A percentile compares a stretch with the other conserved stretches of the same genome.
These are phyloP conservation scores for Silene noctiflora DNA, from an alignment of 179 eudicot genomes.

Conservation along the genomic window DNA sequence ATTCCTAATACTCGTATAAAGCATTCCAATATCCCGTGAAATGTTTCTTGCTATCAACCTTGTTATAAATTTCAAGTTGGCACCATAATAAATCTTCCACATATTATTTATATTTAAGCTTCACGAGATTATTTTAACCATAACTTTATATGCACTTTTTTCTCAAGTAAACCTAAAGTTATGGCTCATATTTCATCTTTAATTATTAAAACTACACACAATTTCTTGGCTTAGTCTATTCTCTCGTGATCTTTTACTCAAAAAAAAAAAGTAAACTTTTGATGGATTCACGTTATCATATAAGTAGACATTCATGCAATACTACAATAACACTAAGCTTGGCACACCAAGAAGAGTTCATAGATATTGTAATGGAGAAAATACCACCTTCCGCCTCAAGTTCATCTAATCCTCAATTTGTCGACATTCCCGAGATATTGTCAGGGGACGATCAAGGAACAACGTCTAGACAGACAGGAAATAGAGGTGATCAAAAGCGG, in stretches of 20 bases:
- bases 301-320: not conserved
- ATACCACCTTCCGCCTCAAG: constrained; percentile 27
- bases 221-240: constrained; percentile 21
- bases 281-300: constrained; percentile 23
- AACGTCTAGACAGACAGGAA: constrained; percentile 3
- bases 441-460: constrained; percentile 35
- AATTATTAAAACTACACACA: not conserved
- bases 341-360: not conserved
- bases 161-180: not conserved
- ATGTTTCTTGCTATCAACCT: not conserved
- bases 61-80: constrained; percentile 17
- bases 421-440: constrained; percentile 67
- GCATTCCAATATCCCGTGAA: constrained; percentile 25
- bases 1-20: not conserved
- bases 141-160: not conserved
- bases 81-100: constrained; percentile 21
- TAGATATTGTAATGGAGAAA: constrained; percentile 21
- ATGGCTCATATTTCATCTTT: not conserved
- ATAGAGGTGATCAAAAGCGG: constrained; percentile 22
- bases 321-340: not conserved
- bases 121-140: constrained; percentile 8
- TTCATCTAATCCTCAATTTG: constrained; percentile 35
- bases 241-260: not conserved
- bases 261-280: constrained; percentile 11
- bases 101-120: constrained; percentile 7